Evolutionary conservation across 192 early-diverging fungal species (phyloP), one percentile per base, ranked within the genome.

Genomic region (Obelidium mucronatum): DNA sequence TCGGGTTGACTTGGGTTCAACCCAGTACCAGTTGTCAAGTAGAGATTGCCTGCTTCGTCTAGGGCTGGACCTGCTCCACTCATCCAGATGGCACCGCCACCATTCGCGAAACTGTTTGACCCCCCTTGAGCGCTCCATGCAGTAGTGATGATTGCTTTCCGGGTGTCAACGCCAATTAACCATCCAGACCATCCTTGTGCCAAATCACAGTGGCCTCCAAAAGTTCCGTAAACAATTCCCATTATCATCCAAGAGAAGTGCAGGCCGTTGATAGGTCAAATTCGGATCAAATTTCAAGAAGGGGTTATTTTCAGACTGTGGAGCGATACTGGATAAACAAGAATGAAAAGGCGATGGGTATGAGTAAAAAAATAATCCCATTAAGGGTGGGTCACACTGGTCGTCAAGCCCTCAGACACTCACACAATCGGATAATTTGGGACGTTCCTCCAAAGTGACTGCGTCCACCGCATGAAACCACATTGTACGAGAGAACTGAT

Each of bases 151-250:
- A 5, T 19, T 19, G n/a, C 62, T 22, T 63, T 56, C n/a, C 17
- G 1, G 19, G 34, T 36, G 28, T 67, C 36, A 1, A 76, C 42
- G 42, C 31, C 63, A 31, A 76, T 67, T 13, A 76, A 42, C 75
- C 75, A 76, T 58, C 75, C 75, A 15, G 75, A 31, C 1, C 11
- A 67, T n/a, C 67, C 67, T 48, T 76, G 66, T 35, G 35, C 37
- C 42, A 67, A 35, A 28, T 76, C 65, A 54, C 75, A 76, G 54
- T 76, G 75, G 4, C 64, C 42, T n/a, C 75, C 75, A 62, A 76
- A 76, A 11, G 64, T 40, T 17, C 1, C 75, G 34, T 67, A 76
- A 22, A 76, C 62, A 37, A 76, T n/a, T n/a, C n/a, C n/a, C 40
- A 6, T 54, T 54, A 36, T 76, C 56, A 1, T 53, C 6, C 1